Percentiles rank a stretch among this genome's conserved stretches.
Conservation (phyloP, 2,329 filamentous ascomycete genomes). For the Exophiala sideris region DNA sequence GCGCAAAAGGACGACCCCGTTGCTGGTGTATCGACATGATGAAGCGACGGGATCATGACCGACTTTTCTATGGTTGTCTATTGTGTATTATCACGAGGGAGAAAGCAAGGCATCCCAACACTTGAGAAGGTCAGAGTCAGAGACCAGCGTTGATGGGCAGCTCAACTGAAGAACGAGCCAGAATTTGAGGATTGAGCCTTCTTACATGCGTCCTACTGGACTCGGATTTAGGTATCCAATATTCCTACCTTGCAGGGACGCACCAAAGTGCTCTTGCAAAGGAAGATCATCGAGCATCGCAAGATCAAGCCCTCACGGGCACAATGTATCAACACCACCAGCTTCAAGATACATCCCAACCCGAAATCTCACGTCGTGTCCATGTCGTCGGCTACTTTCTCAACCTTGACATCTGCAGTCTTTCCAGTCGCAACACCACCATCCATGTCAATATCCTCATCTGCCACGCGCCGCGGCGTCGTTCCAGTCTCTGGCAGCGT, state of each 20-base stretch:
- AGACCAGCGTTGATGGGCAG: too few relatives aligned
- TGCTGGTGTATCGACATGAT: conserved; percentile 31
- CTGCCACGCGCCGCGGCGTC: conserved; percentile 43
- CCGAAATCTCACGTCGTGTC: conserved; percentile 9
- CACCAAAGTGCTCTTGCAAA: too few relatives aligned
- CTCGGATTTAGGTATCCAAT: too few relatives aligned
- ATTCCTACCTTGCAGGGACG: too few relatives aligned
- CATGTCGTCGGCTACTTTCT: conserved; percentile 18
- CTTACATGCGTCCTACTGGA: too few relatives aligned
- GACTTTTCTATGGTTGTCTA: not conserved
- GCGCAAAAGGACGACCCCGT: conserved; percentile 27
- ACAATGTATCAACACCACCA: too few relatives aligned
- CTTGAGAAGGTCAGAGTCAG: too few relatives aligned
- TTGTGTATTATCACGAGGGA: too few relatives aligned
- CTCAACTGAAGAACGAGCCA: too few relatives aligned
- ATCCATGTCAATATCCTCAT: conserved; percentile 62
- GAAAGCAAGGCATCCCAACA: too few relatives aligned
- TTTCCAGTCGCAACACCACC: conserved; percentile 48
- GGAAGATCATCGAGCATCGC: not conserved
- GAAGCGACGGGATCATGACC: not conserved
- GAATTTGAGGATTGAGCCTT: too few relatives aligned
- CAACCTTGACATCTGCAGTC: conserved; percentile 26
- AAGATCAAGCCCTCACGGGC: not conserved
- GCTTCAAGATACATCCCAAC: not conserved
- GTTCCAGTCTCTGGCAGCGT: conserved; percentile 33